Conservation (phyloP, 306 rosid species). For the Malus asiatica region DNA sequence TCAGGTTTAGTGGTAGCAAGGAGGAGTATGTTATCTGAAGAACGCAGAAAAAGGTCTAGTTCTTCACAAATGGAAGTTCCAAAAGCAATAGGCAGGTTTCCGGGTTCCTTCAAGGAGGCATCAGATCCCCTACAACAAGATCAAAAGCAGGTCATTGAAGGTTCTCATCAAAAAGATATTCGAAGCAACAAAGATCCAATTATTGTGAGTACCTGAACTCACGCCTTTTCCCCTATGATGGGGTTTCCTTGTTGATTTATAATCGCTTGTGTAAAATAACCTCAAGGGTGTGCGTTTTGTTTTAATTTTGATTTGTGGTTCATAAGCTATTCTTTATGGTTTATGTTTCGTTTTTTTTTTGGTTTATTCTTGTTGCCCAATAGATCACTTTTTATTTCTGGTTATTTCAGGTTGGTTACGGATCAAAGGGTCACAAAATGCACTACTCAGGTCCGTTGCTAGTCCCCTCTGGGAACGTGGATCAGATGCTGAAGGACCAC, state of each 20-base stretch:
- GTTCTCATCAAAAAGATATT: constrained; percentile 54
- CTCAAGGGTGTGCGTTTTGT: background rate
- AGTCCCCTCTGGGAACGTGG: constrained; percentile 91
- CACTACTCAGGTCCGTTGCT: constrained; percentile 96
- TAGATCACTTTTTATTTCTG: background rate
- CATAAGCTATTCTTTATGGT: background rate
- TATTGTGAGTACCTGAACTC: constrained; percentile 49
- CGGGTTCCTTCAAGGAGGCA: constrained; percentile 88
- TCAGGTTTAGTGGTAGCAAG: constrained; percentile 87
- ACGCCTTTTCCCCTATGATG: background rate
- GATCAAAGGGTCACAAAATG: constrained; percentile 89
- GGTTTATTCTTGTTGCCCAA: background rate
- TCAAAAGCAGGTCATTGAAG: constrained; percentile 46
- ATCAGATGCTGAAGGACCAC: constrained; percentile 95
- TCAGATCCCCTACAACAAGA: constrained; percentile 55
- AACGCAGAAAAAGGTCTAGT: constrained; percentile 66
- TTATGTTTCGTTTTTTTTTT: background rate
- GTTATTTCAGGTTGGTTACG: constrained; percentile 62
- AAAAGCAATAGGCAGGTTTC: constrained; percentile 70
- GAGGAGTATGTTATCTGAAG: constrained; percentile 80
- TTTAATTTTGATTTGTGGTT: background rate
- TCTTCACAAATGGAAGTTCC: constrained; percentile 69
- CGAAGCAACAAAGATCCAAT: constrained; percentile 65
- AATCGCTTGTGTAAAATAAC: background rate
- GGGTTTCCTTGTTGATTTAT: background rate